phyloP scores from a whole-genome alignment of 306 rosid genomes.

The Quercus parvula region DNA sequence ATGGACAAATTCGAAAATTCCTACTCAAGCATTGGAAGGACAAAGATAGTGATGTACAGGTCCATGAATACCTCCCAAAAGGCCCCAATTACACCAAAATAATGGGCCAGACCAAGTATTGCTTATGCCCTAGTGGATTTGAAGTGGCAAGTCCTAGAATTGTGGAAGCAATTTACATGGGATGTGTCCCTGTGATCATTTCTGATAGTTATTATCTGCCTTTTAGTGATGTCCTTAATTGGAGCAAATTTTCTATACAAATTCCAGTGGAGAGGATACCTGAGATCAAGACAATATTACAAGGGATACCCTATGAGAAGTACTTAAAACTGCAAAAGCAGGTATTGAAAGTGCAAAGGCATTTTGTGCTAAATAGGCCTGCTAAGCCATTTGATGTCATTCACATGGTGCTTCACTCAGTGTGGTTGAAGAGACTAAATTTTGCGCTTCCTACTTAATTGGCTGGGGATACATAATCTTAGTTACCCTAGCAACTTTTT shows the following conservation, averaged over 20 bases:
- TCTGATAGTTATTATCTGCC: constrained; percentile 57
- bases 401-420: constrained; percentile 76
- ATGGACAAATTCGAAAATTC: constrained; percentile 50
- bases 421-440: constrained; percentile 64
- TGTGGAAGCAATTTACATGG: constrained; percentile 64
- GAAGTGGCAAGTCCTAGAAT: constrained; percentile 90
- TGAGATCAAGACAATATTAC: constrained; percentile 52
- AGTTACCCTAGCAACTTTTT: neutral
- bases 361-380: constrained; percentile 61
- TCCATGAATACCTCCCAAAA: constrained; percentile 54
- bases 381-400: constrained; percentile 65
- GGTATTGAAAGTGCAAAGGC: constrained; percentile 42
- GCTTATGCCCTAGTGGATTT: constrained; percentile 81
- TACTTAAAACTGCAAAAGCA: constrained; percentile 43
- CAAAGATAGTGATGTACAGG: constrained; percentile 54
- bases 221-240: constrained; percentile 68
- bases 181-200: constrained; percentile 71
- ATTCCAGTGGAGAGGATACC: constrained; percentile 43
- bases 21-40: constrained; percentile 61
- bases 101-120: constrained; percentile 69
- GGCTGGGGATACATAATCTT: neutral
- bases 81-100: constrained; percentile 45
- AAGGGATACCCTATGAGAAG: constrained; percentile 33
- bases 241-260: constrained; percentile 63
- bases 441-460: constrained; percentile 24